phyloP scores from a whole-genome alignment of 2,329 filamentous ascomycete genomes.

The Decorospora gaudefroyi region DNA sequence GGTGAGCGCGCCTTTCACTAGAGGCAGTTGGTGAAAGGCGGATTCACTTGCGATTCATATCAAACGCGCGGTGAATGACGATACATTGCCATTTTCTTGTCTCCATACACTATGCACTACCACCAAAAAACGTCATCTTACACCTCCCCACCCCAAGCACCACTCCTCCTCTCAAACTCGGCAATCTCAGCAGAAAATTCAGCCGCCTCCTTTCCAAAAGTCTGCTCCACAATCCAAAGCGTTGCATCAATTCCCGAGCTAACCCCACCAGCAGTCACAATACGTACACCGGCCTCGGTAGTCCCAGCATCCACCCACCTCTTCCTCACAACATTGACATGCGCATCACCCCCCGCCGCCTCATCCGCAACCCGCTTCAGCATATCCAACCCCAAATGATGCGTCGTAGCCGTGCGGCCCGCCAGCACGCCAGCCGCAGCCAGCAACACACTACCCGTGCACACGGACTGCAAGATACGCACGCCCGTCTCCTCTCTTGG shows the following conservation, averaged over 20 bases:
- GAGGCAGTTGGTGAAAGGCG: too few relatives aligned
- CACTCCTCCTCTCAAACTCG: conserved; percentile 39
- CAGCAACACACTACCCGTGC: conserved; percentile 48
- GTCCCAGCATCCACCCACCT: conserved; percentile 42
- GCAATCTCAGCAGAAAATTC: conserved; percentile 32
- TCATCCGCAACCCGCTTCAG: conserved; percentile 36
- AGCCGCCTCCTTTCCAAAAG: conserved; percentile 33
- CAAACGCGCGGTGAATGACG: too few relatives aligned
- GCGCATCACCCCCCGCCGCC: conserved; percentile 36
- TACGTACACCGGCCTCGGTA: conserved; percentile 38
- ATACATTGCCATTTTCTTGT: neutral
- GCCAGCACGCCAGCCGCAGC: conserved; percentile 46
- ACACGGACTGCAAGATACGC: conserved; percentile 48
- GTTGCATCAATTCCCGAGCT: conserved; percentile 41
- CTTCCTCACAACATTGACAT: conserved; percentile 32
- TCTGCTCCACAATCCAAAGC: conserved; percentile 34
- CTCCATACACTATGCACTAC: too few relatives aligned
- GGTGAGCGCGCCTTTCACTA: too few relatives aligned
- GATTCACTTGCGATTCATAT: too few relatives aligned
- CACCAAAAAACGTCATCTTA: too few relatives aligned
- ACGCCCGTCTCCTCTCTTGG: conserved; percentile 30
- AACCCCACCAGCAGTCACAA: conserved; percentile 44
- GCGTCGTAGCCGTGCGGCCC: conserved; percentile 47
- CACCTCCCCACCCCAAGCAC: conserved; percentile 10
- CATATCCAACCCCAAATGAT: conserved; percentile 42